phyloP scores from a whole-genome alignment of 2,329 filamentous ascomycete genomes.

The Rutstroemia sp. region DNA sequence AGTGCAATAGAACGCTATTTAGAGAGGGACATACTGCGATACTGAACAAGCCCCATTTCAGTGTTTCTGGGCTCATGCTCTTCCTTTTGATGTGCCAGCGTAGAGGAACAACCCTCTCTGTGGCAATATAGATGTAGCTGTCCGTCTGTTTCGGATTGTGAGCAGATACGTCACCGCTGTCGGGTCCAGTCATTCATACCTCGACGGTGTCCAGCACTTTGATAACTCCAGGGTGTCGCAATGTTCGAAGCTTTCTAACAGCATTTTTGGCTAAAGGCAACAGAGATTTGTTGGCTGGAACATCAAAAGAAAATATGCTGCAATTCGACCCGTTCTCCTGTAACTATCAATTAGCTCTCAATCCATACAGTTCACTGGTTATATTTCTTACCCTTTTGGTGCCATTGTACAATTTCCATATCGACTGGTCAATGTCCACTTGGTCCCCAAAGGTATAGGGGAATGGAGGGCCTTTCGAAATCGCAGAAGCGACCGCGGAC shows the following conservation, averaged over 20 bases:
- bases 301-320: constrained; percentile 95
- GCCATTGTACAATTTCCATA: constrained; percentile 95
- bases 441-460: constrained; percentile 89
- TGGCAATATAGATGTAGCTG: constrained; percentile 91
- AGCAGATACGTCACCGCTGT: constrained; percentile 14
- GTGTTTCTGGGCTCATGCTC: constrained; percentile 81
- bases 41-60: constrained; percentile 91
- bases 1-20: background rate
- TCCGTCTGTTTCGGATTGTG: constrained; percentile 58
- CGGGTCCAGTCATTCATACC: constrained; percentile 39
- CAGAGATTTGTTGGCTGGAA: constrained; percentile 69
- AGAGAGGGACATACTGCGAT: constrained; percentile 57
- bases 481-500: constrained; percentile 92
- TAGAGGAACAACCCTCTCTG: constrained; percentile 79
- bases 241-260: constrained; percentile 83
- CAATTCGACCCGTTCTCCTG: constrained; percentile 92
- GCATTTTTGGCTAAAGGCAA: constrained; percentile 88
- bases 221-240: constrained; percentile 90
- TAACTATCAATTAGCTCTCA: constrained; percentile 13
- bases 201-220: constrained; percentile 93
- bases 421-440: constrained; percentile 85
- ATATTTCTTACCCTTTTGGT: constrained; percentile 62
- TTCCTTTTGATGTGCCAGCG: constrained; percentile 86
- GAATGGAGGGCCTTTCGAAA: constrained; percentile 88
- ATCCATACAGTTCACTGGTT: background rate